Conservation (phyloP, 2,329 filamentous ascomycete species). For the Diaporthe eres region DNA sequence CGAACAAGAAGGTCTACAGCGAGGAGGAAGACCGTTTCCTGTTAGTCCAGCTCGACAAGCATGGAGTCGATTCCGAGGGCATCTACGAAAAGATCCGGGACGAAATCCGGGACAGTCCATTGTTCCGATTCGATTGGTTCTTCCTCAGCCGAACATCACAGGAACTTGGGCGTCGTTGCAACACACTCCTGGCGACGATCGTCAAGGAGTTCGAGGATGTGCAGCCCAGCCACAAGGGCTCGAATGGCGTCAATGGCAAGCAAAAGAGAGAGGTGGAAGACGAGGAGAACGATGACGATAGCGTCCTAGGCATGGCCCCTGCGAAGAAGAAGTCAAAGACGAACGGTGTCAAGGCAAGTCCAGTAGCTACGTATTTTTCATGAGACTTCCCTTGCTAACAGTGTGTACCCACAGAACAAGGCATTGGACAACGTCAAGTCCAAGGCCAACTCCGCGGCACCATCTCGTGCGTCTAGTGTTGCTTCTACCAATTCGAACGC, state of each 20-base stretch:
- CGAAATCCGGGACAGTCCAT: slow-evolving; percentile 92
- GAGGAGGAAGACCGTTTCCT: slow-evolving; percentile 98
- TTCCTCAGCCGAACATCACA: slow-evolving; percentile 95
- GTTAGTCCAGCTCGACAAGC: slow-evolving; percentile 91
- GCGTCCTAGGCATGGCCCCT: slow-evolving; percentile 83
- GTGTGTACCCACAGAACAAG: slow-evolving; percentile 78
- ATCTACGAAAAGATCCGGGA: slow-evolving; percentile 97
- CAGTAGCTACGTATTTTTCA: slow-evolving; percentile 22
- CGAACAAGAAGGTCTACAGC: slow-evolving; percentile 99
- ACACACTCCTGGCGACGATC: slow-evolving; percentile 93
- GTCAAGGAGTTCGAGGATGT: slow-evolving; percentile 91
- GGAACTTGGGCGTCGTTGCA: slow-evolving; percentile 93
- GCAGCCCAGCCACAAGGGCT: slow-evolving; percentile 62
- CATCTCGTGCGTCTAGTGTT: slow-evolving; percentile 90
- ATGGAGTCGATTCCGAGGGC: slow-evolving; percentile 90
- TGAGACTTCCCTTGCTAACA: slow-evolving; percentile 29
- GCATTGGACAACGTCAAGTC: slow-evolving; percentile 90
- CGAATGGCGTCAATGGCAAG: slow-evolving; percentile 76
- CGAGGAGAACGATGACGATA: slow-evolving; percentile 87
- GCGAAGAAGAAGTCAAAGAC: slow-evolving; percentile 92
- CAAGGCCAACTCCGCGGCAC: slow-evolving; percentile 82
- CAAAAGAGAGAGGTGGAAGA: slow-evolving; percentile 83
- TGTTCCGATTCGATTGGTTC: slow-evolving; percentile 99
- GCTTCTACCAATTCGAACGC: slow-evolving; percentile 77
- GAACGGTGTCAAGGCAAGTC: slow-evolving; percentile 84